Base-by-base conservation (phyloP, 192 early-diverging fungal genomes). In the Chytriomyces hyalinus region DNA sequence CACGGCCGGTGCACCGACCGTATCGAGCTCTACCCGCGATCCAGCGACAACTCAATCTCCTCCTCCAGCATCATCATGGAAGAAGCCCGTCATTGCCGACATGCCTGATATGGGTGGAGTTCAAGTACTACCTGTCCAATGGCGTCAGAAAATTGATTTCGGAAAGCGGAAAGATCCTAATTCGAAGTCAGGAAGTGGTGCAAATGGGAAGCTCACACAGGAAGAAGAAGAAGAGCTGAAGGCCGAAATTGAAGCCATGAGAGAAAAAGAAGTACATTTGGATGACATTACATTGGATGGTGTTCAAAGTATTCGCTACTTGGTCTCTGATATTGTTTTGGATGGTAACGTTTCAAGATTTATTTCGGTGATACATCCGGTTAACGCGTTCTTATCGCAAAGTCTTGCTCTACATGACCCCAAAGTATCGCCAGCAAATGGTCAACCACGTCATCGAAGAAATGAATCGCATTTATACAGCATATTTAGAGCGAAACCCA, bases 361-460 rank as follows among this genome's bases (percentile, higher is more conserved):
- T 43, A 77, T 75, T 60, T 75, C n/a, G 48, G 5, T 73, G 4
- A 65, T 70, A 24, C 48, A 70, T 61, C 45, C 36, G 4, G 36
- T 36, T 36, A 36, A 36, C 36, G 36, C 36, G 20, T 49, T 45
- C 44, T 13, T 9, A 15, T 73, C 6, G 0, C 45, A 9, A 22
- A 81, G 92, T 95, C 4, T 82, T 93, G 7, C 80, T 94, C 24
- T 96, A 96, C 53, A 95, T 94, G 93, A 93, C 92, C 3, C 94
- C 93, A 4, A 87, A 81, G 77, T 94, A 93, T 68, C 88, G 92
- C 44, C 90, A 93, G 73, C 84, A 93, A 71, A 94, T 96, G 93
- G 88, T 94, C 62, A 84, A 84, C 11, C 89, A 91, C 62, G 91
- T 96, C 46, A 88, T 92, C 10, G 80, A 84, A 7, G 94, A 96